Percentiles rank a stretch among this genome's conserved stretches.
These are phyloP conservation scores for Calonectria crousiana DNA, from an alignment of 2,329 filamentous ascomycete genomes.

Conservation along the genomic window DNA sequence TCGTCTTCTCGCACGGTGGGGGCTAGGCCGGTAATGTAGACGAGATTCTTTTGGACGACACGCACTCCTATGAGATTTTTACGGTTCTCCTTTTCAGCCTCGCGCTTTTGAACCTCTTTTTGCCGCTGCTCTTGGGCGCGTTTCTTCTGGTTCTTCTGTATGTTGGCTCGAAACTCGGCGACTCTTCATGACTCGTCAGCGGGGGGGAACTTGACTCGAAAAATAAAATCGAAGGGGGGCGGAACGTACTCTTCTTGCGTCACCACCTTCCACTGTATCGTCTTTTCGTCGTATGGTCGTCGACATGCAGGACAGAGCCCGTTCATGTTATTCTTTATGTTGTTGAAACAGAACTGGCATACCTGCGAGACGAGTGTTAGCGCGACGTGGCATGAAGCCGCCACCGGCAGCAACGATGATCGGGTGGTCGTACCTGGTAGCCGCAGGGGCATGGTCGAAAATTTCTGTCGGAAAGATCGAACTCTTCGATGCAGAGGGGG, in stretches of 20 bases:
- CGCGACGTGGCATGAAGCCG: slow-evolving; percentile 35
- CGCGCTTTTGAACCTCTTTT: slow-evolving; percentile 95
- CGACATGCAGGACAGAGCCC: slow-evolving; percentile 97
- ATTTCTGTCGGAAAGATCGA: slow-evolving; percentile 96
- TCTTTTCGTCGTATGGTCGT: slow-evolving; percentile 95
- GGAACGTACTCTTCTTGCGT: slow-evolving; percentile 89
- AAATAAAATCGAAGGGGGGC: background rate
- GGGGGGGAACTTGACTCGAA: slow-evolving; percentile 14
- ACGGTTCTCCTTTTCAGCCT: slow-evolving; percentile 93
- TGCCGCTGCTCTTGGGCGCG: slow-evolving; percentile 85
- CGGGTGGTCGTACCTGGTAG: slow-evolving; percentile 80
- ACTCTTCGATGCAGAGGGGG: slow-evolving; percentile 98
- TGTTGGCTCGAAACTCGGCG: slow-evolving; percentile 80
- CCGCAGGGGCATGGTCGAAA: slow-evolving; percentile 97
- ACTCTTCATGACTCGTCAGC: slow-evolving; percentile 62
- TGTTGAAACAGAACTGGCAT: slow-evolving; percentile 99
- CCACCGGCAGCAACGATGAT: background rate
- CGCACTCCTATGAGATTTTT: slow-evolving; percentile 96
- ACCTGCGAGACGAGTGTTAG: slow-evolving; percentile 70
- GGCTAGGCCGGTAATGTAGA: slow-evolving; percentile 95
- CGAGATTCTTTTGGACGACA: slow-evolving; percentile 97
- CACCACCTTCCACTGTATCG: slow-evolving; percentile 96
- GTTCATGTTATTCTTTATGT: slow-evolving; percentile 98
- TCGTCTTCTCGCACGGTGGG: slow-evolving; percentile 94
- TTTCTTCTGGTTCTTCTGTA: slow-evolving; percentile 93